phyloP scores from a whole-genome alignment of 1,284 basidiomycete genomes.

The Cryptococcus sp. region DNA sequence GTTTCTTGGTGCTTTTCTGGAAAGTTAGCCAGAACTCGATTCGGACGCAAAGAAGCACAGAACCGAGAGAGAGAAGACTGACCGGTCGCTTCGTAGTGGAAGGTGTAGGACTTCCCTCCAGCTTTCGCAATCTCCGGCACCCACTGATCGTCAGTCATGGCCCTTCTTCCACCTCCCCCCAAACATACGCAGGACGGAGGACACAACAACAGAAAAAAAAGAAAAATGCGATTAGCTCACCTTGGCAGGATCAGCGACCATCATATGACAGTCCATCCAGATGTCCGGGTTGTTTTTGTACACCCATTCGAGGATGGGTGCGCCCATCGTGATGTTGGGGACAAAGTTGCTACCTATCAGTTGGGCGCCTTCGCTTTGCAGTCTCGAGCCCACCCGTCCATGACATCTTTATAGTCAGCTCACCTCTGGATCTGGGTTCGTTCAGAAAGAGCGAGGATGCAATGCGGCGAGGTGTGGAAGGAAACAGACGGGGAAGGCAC shows the following conservation, averaged over 20 bases:
- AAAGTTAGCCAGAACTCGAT: too few species aligned
- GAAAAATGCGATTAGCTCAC: conserved; percentile 48
- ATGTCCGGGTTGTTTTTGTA: conserved; percentile 83
- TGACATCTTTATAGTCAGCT: too few species aligned
- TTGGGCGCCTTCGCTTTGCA: neutral
- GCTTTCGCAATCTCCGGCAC: conserved; percentile 92
- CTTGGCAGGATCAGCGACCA: conserved; percentile 91
- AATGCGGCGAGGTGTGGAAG: too few species aligned
- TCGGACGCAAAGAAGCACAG: too few species aligned
- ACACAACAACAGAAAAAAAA: too few species aligned
- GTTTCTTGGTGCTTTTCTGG: conserved; percentile 63
- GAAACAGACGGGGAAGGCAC: conserved; percentile 30
- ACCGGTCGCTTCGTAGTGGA: conserved; percentile 96
- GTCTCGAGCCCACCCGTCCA: conserved; percentile 71
- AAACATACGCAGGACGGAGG: neutral
- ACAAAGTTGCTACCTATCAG: conserved; percentile 71
- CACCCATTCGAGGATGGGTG: conserved; percentile 84
- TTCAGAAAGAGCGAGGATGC: too few species aligned
- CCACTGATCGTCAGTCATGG: conserved; percentile 61
- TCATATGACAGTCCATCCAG: conserved; percentile 99
- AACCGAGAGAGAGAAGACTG: conserved; percentile 42
- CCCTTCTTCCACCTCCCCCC: neutral
- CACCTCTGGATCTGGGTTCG: too few species aligned
- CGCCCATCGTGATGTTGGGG: conserved; percentile 94
- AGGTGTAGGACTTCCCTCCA: conserved; percentile 91